These are phyloP conservation scores for Kwoniella sp. DNA, from an alignment of 768 basidiomycete species.

Conservation along the genomic window DNA sequence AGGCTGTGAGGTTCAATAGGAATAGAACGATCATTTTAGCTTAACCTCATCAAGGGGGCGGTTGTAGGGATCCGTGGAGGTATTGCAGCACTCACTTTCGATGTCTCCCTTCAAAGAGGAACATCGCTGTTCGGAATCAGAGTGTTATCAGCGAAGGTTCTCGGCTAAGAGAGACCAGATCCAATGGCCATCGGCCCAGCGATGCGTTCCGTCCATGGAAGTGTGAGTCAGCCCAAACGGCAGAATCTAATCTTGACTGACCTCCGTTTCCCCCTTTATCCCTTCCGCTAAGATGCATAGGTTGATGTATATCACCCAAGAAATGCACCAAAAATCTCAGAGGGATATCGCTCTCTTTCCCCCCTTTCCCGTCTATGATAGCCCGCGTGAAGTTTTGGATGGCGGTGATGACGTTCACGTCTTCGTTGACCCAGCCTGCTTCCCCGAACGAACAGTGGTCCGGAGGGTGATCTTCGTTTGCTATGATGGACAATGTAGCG, in stretches of 20 bases:
- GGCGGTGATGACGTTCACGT: conserved; percentile 72
- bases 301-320: conserved; percentile 89
- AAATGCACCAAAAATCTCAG: conserved; percentile 93
- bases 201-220: too few species aligned
- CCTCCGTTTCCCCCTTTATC: conserved; percentile 83
- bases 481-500: conserved; percentile 17
- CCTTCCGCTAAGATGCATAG: conserved; percentile 84
- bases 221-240: background rate
- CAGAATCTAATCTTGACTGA: conserved; percentile 35
- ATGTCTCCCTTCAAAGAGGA: conserved; percentile 69
- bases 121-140: conserved; percentile 65
- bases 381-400: conserved; percentile 74
- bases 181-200: background rate
- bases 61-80: background rate
- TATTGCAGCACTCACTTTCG: conserved; percentile 73
- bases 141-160: conserved; percentile 10
- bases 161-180: background rate
- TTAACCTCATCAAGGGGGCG: too few species aligned
- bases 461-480: conserved; percentile 74
- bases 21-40: background rate
- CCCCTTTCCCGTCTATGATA: conserved; percentile 58
- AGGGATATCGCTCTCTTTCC: conserved; percentile 65
- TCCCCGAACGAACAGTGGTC: conserved; percentile 74
- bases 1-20: conserved; percentile 62
- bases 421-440: conserved; percentile 66